Evolutionary conservation across 1,139 yeast species (phyloP), one percentile per base, ranked within the genome.

Genomic region (Geotrichum cucujoidarum): DNA sequence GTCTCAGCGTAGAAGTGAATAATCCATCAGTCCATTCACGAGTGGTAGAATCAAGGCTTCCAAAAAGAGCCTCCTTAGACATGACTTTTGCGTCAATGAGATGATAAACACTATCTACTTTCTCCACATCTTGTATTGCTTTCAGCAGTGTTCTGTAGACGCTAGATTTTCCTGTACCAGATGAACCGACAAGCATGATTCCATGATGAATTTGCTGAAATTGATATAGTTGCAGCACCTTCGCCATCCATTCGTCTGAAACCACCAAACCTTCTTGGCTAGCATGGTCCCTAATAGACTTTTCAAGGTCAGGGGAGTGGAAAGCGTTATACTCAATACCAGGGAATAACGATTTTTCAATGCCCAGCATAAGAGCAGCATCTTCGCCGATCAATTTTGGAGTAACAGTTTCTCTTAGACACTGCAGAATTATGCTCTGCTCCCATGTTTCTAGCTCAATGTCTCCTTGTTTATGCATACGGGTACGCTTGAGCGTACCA

Each of bases 21-120:
- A 90, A 62, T 10, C 98, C 98, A 67, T 92, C 98, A 0, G 76
- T 77, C 97, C 97, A 92, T 52, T 90, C 97, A 30, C 95, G 71
- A 0, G 97, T 90, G 0, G 87, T 74, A 0, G 75, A 63, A 58
- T 90, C 95, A 31, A 89, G 65, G 2, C 65, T 59, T 0, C 98
- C 98, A 62, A 77, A 88, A 1, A 92, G 67, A 0, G 74, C 71
- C 7, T 75, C 79, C 59, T 90, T 92, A 0, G 77, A 64, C 55
- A 86, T 58, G 1, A 84, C 85, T 59, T 88, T 89, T 2, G 95
- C 82, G 60, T 89, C 95, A 40, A 92, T 75, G 1, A 71, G 66
- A 54, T 74, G 75, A 2, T 64, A 58, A 1, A 70, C 59, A 45
- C 70, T 71, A 16, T 77, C 81, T 2, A 56, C 54, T 0, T 64